These are phyloP conservation scores for Pterulicium gracile DNA, from an alignment of 1,284 basidiomycete species.

Conservation along the genomic window DNA sequence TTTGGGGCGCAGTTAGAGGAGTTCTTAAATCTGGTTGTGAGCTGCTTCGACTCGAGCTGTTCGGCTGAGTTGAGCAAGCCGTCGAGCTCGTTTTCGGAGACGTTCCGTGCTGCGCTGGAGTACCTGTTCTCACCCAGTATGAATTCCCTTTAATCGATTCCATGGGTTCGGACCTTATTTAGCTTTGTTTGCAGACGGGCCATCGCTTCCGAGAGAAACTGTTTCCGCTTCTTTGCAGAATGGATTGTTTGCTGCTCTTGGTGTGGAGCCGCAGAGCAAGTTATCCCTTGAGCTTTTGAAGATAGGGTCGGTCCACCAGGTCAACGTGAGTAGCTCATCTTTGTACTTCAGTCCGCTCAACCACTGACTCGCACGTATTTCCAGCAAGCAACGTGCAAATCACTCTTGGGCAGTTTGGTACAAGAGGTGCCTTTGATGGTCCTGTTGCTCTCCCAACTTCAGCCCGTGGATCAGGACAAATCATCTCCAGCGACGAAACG, in stretches of 20 bases:
- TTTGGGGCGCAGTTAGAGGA: slow-evolving; percentile 23
- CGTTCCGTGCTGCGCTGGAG: slow-evolving; percentile 33
- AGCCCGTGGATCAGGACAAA: slow-evolving; percentile 28
- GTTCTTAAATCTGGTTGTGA: slow-evolving; percentile 39
- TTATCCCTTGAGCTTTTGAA: slow-evolving; percentile 15
- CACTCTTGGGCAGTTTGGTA: slow-evolving; percentile 39
- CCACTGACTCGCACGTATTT: too few species aligned
- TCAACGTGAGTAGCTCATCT: too few species aligned
- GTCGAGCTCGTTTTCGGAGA: slow-evolving; percentile 33
- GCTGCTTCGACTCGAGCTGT: slow-evolving; percentile 42
- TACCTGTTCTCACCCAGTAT: slow-evolving; percentile 4
- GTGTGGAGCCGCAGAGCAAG: slow-evolving; percentile 39
- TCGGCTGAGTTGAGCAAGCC: slow-evolving; percentile 34
- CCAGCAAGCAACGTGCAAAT: slow-evolving; percentile 22
- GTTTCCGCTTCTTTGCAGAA: slow-evolving; percentile 34
- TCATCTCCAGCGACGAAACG: slow-evolving; percentile 50
- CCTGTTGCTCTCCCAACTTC: slow-evolving; percentile 46
- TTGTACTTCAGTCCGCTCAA: too few species aligned
- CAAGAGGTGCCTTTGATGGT: slow-evolving; percentile 42
- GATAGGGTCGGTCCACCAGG: not conserved
- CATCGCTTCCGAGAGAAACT: not conserved
- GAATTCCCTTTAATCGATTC: not conserved
- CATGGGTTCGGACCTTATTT: too few species aligned
- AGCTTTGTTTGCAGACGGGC: not conserved
- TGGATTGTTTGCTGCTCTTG: slow-evolving; percentile 42